Evolutionary conservation across 2,329 filamentous ascomycete species (phyloP), one percentile per base, ranked within the genome.

Genomic region (Cladosporium phlei): DNA sequence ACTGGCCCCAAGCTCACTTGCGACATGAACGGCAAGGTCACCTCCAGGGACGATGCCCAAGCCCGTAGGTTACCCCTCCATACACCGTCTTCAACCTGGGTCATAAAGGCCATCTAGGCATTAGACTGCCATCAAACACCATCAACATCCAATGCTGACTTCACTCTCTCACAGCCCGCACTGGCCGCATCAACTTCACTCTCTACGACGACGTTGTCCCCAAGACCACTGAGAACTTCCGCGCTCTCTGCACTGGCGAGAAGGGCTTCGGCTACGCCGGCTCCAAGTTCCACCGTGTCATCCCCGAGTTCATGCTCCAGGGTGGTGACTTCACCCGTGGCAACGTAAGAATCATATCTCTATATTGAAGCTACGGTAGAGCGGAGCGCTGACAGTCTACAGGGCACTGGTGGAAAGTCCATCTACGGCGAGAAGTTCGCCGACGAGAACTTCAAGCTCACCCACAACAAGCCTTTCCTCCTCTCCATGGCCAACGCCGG

Each of bases 271-370:
- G 89, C 59, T 88, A 88, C 67, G 70, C 80, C 38, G 89, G 89
- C 59, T 94, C 88, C 55, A 78, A 76, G 63, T 97, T 98, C 77
- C 91, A 98, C 76, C 87, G 91, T 50, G 86, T 98, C 56, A 98
- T 98, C 74, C 95, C 95, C 75, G 81, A 89, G 62, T 98, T 98
- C 72, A 97, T 98, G 91, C 91, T 96, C 63, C 86, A 96, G 75
- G 90, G 93, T 66, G 91, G 93, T 71, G 93, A 97, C 70, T 98
- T 98, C 69, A 98, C 91, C 47, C 83, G 81, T 52, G 90, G 89
- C 66, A 91, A 97, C 68, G 89, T 95, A 77, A 70, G 86, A 73
- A 34, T n/a, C 16, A n/a, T 42, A 37, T n/a, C 34, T 25, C 19
- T 24, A 49, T 34, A 43, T 30, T 27, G 24, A 6, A 48, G 8